A percentile compares a stretch with the other conserved stretches of the same genome.
These are phyloP conservation scores for Diospyros kaki DNA, from an alignment of 148 eudicot genomes.

Conservation along the genomic window DNA sequence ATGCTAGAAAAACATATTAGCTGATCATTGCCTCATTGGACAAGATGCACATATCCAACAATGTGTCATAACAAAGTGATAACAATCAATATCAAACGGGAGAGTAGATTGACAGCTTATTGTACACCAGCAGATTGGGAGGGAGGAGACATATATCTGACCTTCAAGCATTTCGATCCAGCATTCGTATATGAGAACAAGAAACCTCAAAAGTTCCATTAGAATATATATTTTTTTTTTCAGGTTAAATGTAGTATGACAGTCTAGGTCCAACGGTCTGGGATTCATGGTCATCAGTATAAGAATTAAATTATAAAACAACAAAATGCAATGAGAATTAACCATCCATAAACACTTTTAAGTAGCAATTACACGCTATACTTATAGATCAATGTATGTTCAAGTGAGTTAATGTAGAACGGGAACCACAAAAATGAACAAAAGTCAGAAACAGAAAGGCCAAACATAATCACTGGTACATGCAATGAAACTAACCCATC, in stretches of 20 bases:
- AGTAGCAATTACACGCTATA: background rate
- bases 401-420: background rate
- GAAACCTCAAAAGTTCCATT: no score
- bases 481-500: background rate
- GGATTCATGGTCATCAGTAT: background rate
- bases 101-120: no score
- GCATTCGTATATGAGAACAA: background rate
- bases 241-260: no score
- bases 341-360: background rate
- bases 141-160: background rate
- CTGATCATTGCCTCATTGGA: no score
- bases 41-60: no score
- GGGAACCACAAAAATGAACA: background rate
- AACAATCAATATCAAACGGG: no score
- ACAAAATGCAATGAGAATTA: background rate
- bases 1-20: no score
- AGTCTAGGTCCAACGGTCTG: background rate
- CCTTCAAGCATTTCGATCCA: background rate
- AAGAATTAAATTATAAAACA: background rate
- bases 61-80: no score
- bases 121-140: no score
- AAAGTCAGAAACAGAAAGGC: background rate
- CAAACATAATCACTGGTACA: background rate
- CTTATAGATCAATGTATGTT: background rate
- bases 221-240: no score